Evolutionary conservation across 2,329 filamentous ascomycete genomes (phyloP).

Genomic region (Lasiodiplodia theobromae): DNA sequence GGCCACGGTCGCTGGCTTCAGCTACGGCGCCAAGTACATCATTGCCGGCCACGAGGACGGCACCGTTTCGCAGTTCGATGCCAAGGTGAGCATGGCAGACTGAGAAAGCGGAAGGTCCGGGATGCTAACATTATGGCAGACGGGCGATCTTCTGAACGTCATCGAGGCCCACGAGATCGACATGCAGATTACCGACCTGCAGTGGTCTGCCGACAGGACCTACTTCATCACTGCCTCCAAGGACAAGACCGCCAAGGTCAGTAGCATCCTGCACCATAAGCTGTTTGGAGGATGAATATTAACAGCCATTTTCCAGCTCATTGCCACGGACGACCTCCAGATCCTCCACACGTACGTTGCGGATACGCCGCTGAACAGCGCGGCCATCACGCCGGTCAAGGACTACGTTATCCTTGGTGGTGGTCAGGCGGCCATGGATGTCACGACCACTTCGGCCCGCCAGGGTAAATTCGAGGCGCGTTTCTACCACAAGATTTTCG

Average conservation of each 20-base stretch:
- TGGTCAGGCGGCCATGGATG: constrained; percentile 98
- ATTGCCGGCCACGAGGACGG: constrained; percentile 98
- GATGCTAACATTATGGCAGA: constrained; percentile 52
- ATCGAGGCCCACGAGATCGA: constrained; percentile 87
- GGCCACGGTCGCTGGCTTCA: constrained; percentile 96
- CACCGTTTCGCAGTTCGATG: constrained; percentile 88
- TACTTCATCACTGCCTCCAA: constrained; percentile 99
- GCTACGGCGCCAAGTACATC: constrained; percentile 93
- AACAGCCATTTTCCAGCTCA: constrained; percentile 61
- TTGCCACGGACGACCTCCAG: constrained; percentile 84
- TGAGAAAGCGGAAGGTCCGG: neutral
- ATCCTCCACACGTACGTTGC: constrained; percentile 90
- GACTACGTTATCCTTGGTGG: constrained; percentile 97
- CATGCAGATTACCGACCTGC: constrained; percentile 85
- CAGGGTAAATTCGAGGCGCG: constrained; percentile 99
- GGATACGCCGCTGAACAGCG: constrained; percentile 96
- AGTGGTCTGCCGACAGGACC: constrained; percentile 91
- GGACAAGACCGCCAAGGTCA: constrained; percentile 93
- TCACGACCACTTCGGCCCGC: constrained; percentile 89
- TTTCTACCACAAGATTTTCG: constrained; percentile 99
- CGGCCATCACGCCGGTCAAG: constrained; percentile 92
- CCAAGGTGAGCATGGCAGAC: constrained; percentile 67
- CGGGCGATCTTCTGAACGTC: constrained; percentile 81
- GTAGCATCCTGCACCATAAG: constrained; percentile 30
- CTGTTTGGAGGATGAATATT: constrained; percentile 17